A percentile compares a stretch with the other conserved stretches of the same genome.
Evolutionary conservation across 768 basidiomycete genomes (phyloP).

Genomic region (Trametes coccinea): DNA sequence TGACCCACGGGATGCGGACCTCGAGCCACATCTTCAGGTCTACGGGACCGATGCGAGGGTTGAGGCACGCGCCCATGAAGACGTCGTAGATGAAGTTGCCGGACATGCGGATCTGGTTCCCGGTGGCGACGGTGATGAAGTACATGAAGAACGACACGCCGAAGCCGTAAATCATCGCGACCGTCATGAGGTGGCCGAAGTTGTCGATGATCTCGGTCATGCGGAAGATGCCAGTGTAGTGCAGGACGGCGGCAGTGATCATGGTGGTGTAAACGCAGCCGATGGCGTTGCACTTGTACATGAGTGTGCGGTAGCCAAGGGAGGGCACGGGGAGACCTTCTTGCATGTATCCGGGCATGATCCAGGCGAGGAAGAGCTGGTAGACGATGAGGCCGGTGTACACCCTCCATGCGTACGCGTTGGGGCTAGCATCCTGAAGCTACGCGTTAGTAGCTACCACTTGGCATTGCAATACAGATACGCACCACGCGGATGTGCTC

Average conservation of each 20-base stretch:
- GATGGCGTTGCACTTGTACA: slow-evolving; percentile 97
- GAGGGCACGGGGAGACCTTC: slow-evolving; percentile 97
- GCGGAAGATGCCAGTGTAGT: slow-evolving; percentile 81
- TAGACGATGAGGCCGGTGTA: slow-evolving; percentile 87
- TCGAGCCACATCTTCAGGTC: slow-evolving; percentile 99
- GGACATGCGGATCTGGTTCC: slow-evolving; percentile 89
- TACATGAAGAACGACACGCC: slow-evolving; percentile 80
- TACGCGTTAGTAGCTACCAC: not conserved
- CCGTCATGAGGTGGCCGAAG: slow-evolving; percentile 94
- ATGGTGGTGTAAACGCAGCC: slow-evolving; percentile 82
- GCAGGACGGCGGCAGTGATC: slow-evolving; percentile 69
- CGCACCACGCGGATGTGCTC: slow-evolving; percentile 76
- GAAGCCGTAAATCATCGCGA: slow-evolving; percentile 91
- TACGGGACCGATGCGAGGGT: slow-evolving; percentile 87
- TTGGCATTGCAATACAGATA: not conserved
- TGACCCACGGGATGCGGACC: slow-evolving; percentile 95
- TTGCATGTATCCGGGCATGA: slow-evolving; percentile 91
- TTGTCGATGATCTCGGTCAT: slow-evolving; percentile 95
- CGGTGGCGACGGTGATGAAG: slow-evolving; percentile 71
- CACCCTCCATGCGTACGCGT: slow-evolving; percentile 83
- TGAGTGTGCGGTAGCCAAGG: slow-evolving; percentile 86
- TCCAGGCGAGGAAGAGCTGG: slow-evolving; percentile 87
- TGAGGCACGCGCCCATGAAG: slow-evolving; percentile 94
- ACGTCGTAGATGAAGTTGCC: slow-evolving; percentile 93
- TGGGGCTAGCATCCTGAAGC: slow-evolving; percentile 88